A percentile compares a stretch with the other conserved stretches of the same genome.
These are phyloP conservation scores for Gymnopus androsaceus DNA, from an alignment of 1,284 basidiomycete genomes.

Conservation along the genomic window DNA sequence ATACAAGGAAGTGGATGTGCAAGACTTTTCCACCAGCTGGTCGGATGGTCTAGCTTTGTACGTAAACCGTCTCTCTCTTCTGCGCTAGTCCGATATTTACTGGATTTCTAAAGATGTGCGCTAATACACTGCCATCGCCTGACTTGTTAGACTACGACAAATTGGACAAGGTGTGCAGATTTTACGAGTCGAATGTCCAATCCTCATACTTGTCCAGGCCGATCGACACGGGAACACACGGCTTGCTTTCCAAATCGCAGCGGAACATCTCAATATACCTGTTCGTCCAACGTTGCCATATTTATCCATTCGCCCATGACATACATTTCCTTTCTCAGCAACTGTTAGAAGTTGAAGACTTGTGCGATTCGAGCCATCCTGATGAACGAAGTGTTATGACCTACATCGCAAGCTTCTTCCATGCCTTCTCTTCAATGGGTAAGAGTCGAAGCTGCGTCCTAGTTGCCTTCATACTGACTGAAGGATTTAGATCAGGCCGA, in stretches of 20 bases:
- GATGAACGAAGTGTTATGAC: constrained; percentile 97
- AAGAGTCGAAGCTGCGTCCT: constrained; percentile 25
- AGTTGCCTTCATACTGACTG: background rate
- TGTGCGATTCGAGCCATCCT: constrained; percentile 86
- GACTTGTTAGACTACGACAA: constrained; percentile 90
- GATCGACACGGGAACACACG: constrained; percentile 82
- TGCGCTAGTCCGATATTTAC: background rate
- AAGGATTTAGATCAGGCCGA: constrained; percentile 81
- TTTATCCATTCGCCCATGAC: background rate
- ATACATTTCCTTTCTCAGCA: constrained; percentile 50
- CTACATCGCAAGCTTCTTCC: constrained; percentile 95
- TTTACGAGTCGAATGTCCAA: constrained; percentile 4
- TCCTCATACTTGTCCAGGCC: constrained; percentile 39
- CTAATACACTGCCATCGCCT: constrained; percentile 97
- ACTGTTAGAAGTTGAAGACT: constrained; percentile 93
- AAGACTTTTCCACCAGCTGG: constrained; percentile 93
- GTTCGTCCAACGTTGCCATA: constrained; percentile 48
- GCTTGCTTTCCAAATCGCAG: constrained; percentile 85
- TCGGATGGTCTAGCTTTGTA: constrained; percentile 94
- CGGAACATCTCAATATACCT: constrained; percentile 86
- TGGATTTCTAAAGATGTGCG: constrained; percentile 70
- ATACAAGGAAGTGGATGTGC: constrained; percentile 90
- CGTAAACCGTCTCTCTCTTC: constrained; percentile 34
- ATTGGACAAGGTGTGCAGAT: constrained; percentile 68
- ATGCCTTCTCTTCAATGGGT: constrained; percentile 98